These are phyloP conservation scores for Bipolaris cookei DNA, from an alignment of 2,329 filamentous ascomycete genomes.

Conservation along the genomic window DNA sequence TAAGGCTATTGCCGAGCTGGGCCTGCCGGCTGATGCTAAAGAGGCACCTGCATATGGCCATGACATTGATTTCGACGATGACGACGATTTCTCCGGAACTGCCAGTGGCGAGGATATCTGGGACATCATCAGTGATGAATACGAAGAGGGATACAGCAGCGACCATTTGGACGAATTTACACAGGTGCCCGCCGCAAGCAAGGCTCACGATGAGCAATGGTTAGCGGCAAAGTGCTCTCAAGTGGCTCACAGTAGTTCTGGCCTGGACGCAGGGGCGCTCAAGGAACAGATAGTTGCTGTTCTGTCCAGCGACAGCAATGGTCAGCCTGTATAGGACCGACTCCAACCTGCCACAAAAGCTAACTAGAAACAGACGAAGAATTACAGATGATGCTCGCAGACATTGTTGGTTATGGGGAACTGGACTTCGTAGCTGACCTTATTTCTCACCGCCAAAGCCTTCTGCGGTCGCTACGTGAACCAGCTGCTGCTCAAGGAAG, in stretches of 20 bases:
- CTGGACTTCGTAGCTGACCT: slow-evolving; percentile 91
- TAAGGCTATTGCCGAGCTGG: slow-evolving; percentile 77
- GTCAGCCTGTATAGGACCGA: slow-evolving; percentile 20
- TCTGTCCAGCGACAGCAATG: slow-evolving; percentile 67
- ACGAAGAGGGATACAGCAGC: slow-evolving; percentile 69
- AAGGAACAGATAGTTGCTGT: slow-evolving; percentile 78
- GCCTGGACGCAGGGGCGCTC: slow-evolving; percentile 72
- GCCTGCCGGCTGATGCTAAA: slow-evolving; percentile 58
- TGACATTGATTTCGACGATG: slow-evolving; percentile 69
- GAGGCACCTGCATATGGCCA: slow-evolving; percentile 60
- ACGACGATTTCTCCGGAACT: slow-evolving; percentile 65
- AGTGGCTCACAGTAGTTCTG: slow-evolving; percentile 70
- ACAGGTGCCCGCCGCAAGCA: slow-evolving; percentile 33
- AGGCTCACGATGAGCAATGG: slow-evolving; percentile 69
- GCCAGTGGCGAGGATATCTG: slow-evolving; percentile 82
- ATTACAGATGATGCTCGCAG: slow-evolving; percentile 86
- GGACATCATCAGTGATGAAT: slow-evolving; percentile 84
- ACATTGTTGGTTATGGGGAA: slow-evolving; percentile 91
- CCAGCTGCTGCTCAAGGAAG: slow-evolving; percentile 48
- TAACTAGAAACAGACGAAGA: slow-evolving; percentile 68
- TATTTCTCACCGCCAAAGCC: slow-evolving; percentile 75
- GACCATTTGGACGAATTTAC: slow-evolving; percentile 66
- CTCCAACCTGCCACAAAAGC: background rate
- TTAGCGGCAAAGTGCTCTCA: slow-evolving; percentile 70
- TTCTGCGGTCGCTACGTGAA: slow-evolving; percentile 53